Conservation (phyloP, 345 rosid species). For the Syzygium aqueum region DNA sequence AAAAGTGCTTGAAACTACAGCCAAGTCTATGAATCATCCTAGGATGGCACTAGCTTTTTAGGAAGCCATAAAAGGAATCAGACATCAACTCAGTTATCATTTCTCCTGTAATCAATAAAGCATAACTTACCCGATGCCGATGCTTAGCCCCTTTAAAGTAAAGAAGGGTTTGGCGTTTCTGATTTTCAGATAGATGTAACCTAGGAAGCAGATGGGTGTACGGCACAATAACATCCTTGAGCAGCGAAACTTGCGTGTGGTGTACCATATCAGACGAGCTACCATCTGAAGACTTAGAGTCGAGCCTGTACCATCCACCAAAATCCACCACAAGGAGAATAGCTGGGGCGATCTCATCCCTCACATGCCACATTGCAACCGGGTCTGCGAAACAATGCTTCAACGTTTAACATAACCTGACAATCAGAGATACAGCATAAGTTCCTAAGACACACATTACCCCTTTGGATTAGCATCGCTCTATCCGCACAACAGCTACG, state of each 20-base stretch:
- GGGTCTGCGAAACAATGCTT: slow-evolving; percentile 99
- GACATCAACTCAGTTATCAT: not conserved
- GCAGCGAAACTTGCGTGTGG: slow-evolving; percentile 86
- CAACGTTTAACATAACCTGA: slow-evolving; percentile 74
- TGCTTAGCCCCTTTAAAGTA: slow-evolving; percentile 97
- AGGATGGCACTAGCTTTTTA: not conserved
- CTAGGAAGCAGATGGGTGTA: slow-evolving; percentile 82
- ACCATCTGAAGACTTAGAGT: slow-evolving; percentile 49
- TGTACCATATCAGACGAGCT: slow-evolving; percentile 46
- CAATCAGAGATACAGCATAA: slow-evolving; percentile 44
- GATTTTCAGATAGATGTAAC: slow-evolving; percentile 42
- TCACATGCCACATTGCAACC: slow-evolving; percentile 96
- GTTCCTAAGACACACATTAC: slow-evolving; percentile 24
- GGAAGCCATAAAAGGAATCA: not conserved
- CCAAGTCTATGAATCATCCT: not conserved
- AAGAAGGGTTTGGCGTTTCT: slow-evolving; percentile 63
- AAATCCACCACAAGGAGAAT: slow-evolving; percentile 92
- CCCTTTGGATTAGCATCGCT: not conserved
- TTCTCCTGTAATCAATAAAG: not conserved
- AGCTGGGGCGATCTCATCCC: slow-evolving; percentile 72
- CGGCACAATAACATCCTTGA: slow-evolving; percentile 93
- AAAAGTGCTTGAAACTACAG: not conserved
- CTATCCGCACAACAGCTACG: not conserved
- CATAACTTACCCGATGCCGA: slow-evolving; percentile 60
- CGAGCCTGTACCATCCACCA: slow-evolving; percentile 91